Percentiles rank a stretch among this genome's conserved stretches.
Evolutionary conservation across 768 basidiomycete genomes (phyloP).

Genomic region (Leucocoprinus leucothites): DNA sequence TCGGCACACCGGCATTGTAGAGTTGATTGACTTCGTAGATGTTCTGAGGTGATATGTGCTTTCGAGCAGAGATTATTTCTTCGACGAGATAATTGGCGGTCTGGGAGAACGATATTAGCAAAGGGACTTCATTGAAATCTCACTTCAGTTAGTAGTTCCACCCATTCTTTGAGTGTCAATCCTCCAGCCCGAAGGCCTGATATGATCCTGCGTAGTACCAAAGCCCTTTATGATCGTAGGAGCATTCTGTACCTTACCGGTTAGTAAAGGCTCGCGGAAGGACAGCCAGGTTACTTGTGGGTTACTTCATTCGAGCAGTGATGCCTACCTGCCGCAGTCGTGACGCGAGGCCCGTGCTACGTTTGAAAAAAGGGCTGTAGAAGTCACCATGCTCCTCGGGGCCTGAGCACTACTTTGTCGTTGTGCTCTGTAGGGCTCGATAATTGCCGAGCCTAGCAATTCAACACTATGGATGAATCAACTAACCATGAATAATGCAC

Average conservation of each 20-base stretch:
- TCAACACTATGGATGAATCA: too few relatives aligned
- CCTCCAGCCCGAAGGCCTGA: constrained; percentile 60
- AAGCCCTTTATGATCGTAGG: constrained; percentile 74
- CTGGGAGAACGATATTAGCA: constrained; percentile 30
- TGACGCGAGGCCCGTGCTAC: constrained; percentile 79
- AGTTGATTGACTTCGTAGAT: constrained; percentile 72
- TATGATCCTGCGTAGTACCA: constrained; percentile 88
- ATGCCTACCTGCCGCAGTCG: constrained; percentile 69
- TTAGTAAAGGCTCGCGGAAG: not conserved
- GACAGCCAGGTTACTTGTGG: constrained; percentile 48
- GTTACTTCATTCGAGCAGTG: constrained; percentile 51
- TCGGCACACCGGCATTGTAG: constrained; percentile 69
- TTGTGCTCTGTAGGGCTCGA: constrained; percentile 61
- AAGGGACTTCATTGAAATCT: constrained; percentile 12
- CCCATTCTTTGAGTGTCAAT: constrained; percentile 66
- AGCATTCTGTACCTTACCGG: constrained; percentile 53
- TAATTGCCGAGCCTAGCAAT: constrained; percentile 58
- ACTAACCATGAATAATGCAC: constrained; percentile 17
- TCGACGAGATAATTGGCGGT: constrained; percentile 63
- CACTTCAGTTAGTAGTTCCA: constrained; percentile 62
- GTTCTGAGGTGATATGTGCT: constrained; percentile 76
- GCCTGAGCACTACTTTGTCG: constrained; percentile 77
- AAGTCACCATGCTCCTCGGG: constrained; percentile 82
- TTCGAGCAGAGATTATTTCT: constrained; percentile 68
- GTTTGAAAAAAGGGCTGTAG: constrained; percentile 71